These are phyloP conservation scores for Auxenochlorella protothecoides DNA, from an alignment of 139 green algal species.

Conservation along the genomic window DNA sequence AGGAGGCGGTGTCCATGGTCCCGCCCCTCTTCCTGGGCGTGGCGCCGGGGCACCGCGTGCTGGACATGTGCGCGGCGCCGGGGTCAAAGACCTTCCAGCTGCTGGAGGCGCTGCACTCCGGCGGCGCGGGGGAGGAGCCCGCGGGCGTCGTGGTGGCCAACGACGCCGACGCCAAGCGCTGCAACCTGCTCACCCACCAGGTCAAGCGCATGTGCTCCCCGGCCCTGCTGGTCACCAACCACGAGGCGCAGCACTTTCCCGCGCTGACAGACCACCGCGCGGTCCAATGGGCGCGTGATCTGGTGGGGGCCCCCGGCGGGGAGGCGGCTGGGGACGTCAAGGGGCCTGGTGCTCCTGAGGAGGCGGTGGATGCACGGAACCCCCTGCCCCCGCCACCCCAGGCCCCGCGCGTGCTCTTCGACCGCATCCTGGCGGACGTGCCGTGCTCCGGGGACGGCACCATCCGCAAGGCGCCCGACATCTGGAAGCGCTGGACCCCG, in stretches of 20 bases:
- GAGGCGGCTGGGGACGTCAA: slow-evolving; percentile 5
- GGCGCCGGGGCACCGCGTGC: slow-evolving; percentile 83
- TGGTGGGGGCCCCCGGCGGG: not conserved
- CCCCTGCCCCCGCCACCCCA: not conserved
- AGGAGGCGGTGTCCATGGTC: slow-evolving; percentile 99
- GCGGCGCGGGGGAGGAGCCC: slow-evolving; percentile 9
- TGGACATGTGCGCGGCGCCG: slow-evolving; percentile 96
- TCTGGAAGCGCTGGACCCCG: slow-evolving; percentile 81
- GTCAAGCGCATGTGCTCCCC: slow-evolving; percentile 84
- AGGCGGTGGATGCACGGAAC: not conserved
- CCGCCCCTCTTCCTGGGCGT: slow-evolving; percentile 94
- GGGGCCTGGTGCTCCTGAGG: not conserved
- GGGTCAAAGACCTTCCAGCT: slow-evolving; percentile 97
- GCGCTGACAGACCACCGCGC: not conserved
- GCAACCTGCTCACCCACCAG: slow-evolving; percentile 96
- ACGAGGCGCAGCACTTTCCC: slow-evolving; percentile 82
- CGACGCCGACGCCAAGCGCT: slow-evolving; percentile 87
- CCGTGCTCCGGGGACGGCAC: slow-evolving; percentile 96
- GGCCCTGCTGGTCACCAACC: slow-evolving; percentile 85
- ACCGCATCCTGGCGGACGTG: slow-evolving; percentile 95
- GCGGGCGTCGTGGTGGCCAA: slow-evolving; percentile 91
- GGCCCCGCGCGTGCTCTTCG: slow-evolving; percentile 36
- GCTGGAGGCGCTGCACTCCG: slow-evolving; percentile 81
- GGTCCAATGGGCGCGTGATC: not conserved
- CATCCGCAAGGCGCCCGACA: slow-evolving; percentile 92